These are phyloP conservation scores for Lentinula raphanica DNA, from an alignment of 768 basidiomycete species.

Conservation along the genomic window DNA sequence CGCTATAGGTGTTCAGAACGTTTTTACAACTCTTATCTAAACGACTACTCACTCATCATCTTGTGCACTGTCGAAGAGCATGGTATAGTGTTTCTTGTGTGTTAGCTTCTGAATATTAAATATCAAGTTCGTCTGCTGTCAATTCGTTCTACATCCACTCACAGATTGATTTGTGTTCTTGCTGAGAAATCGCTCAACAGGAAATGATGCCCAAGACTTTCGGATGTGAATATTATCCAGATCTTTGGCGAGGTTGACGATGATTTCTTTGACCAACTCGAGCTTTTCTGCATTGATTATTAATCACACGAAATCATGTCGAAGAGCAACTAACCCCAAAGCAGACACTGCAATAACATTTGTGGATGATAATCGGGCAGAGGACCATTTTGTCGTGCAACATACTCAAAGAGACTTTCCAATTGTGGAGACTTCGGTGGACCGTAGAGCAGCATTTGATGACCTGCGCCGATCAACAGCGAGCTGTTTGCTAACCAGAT, in stretches of 20 bases:
- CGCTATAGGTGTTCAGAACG: constrained; percentile 24
- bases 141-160: not conserved
- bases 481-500: constrained; percentile 87
- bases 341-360: constrained; percentile 83
- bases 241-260: constrained; percentile 56
- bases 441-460: constrained; percentile 78
- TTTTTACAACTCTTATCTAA: not conserved
- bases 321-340: constrained; percentile 69
- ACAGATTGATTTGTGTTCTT: constrained; percentile 32
- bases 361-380: constrained; percentile 91
- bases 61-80: constrained; percentile 47
- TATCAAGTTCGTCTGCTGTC: not conserved
- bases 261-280: constrained; percentile 78
- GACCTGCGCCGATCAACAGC: constrained; percentile 75
- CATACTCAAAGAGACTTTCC: constrained; percentile 73
- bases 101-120: not conserved
- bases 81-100: constrained; percentile 39
- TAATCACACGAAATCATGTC: not conserved
- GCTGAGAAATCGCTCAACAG: constrained; percentile 52
- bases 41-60: constrained; percentile 39
- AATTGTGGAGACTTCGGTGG: constrained; percentile 20
- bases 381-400: constrained; percentile 80
- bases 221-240: constrained; percentile 21
- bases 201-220: constrained; percentile 43
- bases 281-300: constrained; percentile 56